These are phyloP conservation scores for Fraxinus quadrangulata DNA, from an alignment of 257 asterid species.

Conservation along the genomic window DNA sequence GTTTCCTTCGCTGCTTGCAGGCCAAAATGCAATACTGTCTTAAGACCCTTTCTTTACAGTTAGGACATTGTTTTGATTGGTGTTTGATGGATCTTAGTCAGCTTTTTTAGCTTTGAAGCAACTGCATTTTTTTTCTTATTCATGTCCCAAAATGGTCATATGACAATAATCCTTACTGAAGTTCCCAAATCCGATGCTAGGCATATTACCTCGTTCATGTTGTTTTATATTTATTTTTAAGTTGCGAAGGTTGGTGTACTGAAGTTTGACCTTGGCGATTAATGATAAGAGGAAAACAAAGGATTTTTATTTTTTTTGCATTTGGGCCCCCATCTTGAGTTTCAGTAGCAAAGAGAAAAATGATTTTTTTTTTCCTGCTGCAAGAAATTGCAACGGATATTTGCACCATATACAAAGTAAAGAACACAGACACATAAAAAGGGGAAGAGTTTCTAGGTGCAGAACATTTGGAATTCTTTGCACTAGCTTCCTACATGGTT, in stretches of 20 bases:
- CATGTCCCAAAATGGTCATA: background rate
- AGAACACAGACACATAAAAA: background rate
- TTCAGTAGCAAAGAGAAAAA: background rate
- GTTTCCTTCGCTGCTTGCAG: background rate
- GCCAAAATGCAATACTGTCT: background rate
- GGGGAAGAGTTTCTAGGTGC: background rate
- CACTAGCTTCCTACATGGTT: conserved; percentile 9
- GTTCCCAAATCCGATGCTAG: background rate
- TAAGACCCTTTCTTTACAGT: background rate
- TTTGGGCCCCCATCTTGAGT: background rate
- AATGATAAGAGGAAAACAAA: background rate
- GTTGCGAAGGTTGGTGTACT: background rate
- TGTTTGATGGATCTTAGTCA: background rate
- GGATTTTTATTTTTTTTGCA: background rate
- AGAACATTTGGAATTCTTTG: background rate
- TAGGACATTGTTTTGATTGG: background rate
- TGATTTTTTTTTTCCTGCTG: background rate
- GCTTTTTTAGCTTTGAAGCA: conserved; percentile 2
- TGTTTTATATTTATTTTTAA: background rate
- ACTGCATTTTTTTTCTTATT: background rate
- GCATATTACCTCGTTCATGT: background rate
- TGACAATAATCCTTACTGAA: background rate
- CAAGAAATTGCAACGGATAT: background rate
- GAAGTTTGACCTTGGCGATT: background rate
- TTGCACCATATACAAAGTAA: background rate